These are phyloP conservation scores for Turnera subulata DNA, from an alignment of 345 rosid genomes.

Conservation along the genomic window DNA sequence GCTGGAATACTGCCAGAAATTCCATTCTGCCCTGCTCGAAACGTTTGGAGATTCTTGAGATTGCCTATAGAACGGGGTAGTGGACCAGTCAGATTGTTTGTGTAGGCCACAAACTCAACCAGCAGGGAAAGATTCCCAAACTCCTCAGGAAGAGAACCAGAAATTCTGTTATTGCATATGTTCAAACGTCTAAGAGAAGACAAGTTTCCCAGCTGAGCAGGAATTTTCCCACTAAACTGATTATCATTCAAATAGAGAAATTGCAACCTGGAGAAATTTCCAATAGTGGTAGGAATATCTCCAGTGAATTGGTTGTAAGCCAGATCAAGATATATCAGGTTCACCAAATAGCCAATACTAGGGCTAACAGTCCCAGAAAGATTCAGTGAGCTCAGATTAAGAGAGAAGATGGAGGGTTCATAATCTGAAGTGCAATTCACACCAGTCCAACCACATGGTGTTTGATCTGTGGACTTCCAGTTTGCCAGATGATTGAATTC, in stretches of 20 bases:
- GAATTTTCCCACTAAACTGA: conserved; percentile 61
- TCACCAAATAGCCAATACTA: conserved; percentile 37
- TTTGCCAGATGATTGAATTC: conserved; percentile 38
- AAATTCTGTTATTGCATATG: conserved; percentile 34
- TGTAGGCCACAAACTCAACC: conserved; percentile 62
- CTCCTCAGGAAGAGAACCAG: conserved; percentile 49
- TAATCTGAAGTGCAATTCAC: conserved; percentile 41
- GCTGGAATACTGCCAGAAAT: conserved; percentile 69
- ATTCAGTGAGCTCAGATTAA: conserved; percentile 47
- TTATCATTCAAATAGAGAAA: conserved; percentile 54
- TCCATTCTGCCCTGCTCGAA: conserved; percentile 64
- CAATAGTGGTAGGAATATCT: conserved; percentile 37
- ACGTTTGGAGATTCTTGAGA: conserved; percentile 43
- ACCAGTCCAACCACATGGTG: conserved; percentile 72
- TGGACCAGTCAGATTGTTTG: conserved; percentile 65
- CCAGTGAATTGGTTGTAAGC: conserved; percentile 54
- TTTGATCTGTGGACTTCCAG: conserved; percentile 54
- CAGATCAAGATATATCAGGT: conserved; percentile 34
- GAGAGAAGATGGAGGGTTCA: conserved; percentile 40
- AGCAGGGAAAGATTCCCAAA: conserved; percentile 48
- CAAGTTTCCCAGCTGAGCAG: conserved; percentile 39
- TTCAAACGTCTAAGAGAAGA: conserved; percentile 27
- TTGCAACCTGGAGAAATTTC: conserved; percentile 38
- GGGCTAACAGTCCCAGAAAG: conserved; percentile 63
- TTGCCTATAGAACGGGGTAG: conserved; percentile 52